Evolutionary conservation across 2,329 filamentous ascomycete genomes (phyloP).

Genomic region (Trichoderma guizhouense): DNA sequence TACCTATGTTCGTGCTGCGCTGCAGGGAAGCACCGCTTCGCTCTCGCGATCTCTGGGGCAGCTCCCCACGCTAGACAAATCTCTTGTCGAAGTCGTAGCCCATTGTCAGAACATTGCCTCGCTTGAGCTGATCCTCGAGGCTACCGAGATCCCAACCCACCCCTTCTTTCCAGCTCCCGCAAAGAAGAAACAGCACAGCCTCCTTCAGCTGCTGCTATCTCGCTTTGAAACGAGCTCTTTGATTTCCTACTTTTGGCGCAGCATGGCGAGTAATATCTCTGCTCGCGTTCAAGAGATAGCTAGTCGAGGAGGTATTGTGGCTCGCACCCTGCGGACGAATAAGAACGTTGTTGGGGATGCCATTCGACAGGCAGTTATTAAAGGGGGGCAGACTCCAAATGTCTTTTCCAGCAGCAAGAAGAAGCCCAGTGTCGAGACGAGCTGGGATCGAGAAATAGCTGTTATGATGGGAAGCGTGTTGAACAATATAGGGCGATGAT

Average conservation of each 20-base stretch:
- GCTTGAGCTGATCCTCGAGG: slow-evolving; percentile 71
- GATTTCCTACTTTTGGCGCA: slow-evolving; percentile 90
- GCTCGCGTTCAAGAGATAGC: slow-evolving; percentile 81
- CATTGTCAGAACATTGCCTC: slow-evolving; percentile 91
- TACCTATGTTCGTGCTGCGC: slow-evolving; percentile 73
- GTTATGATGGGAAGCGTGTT: slow-evolving; percentile 90
- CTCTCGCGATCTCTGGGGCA: slow-evolving; percentile 74
- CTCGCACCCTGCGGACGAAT: slow-evolving; percentile 75
- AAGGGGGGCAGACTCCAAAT: slow-evolving; percentile 67
- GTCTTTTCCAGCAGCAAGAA: slow-evolving; percentile 43
- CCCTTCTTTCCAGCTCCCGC: slow-evolving; percentile 51
- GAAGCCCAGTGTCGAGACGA: slow-evolving; percentile 46
- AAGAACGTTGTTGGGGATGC: slow-evolving; percentile 71
- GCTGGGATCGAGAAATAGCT: slow-evolving; percentile 87
- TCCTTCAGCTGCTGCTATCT: slow-evolving; percentile 70
- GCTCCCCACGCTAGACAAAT: slow-evolving; percentile 76
- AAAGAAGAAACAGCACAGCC: slow-evolving; percentile 41
- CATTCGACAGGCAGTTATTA: slow-evolving; percentile 77
- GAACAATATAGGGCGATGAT: slow-evolving; percentile 47
- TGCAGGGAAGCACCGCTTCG: slow-evolving; percentile 74
- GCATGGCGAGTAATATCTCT: slow-evolving; percentile 73
- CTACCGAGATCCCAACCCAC: slow-evolving; percentile 64
- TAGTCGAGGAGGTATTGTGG: slow-evolving; percentile 76
- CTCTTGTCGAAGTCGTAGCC: slow-evolving; percentile 74
- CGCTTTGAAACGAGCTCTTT: slow-evolving; percentile 85